Percentiles rank a stretch among this genome's conserved stretches.
Conservation (phyloP, 352 stramenopile species). For the Pythium apleroticum region DNA sequence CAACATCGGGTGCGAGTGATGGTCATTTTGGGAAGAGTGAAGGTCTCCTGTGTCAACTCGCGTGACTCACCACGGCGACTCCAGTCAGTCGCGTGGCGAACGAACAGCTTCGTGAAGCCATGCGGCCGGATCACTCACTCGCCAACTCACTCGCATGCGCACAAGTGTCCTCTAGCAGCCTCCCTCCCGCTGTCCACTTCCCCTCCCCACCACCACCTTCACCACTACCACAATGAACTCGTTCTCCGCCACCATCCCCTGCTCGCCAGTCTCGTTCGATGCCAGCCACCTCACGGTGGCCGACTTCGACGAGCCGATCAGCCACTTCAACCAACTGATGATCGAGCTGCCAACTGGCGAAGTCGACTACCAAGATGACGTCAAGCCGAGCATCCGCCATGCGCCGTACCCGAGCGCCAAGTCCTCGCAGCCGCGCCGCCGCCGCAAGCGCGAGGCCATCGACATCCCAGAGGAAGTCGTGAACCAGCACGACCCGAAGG, state of each 20-base stretch:
- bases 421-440: slow-evolving; percentile 23
- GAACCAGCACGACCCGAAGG: slow-evolving; percentile 33
- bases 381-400: slow-evolving; percentile 9
- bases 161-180: slow-evolving; percentile 22
- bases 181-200: background rate
- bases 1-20: slow-evolving; percentile 26
- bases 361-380: slow-evolving; percentile 20
- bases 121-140: slow-evolving; percentile 20
- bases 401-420: slow-evolving; percentile 24
- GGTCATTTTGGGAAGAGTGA: slow-evolving; percentile 25
- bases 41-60: slow-evolving; percentile 28
- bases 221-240: slow-evolving; percentile 22
- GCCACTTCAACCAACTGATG: slow-evolving; percentile 24
- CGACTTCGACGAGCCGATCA: slow-evolving; percentile 10
- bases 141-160: slow-evolving; percentile 27
- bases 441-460: slow-evolving; percentile 54
- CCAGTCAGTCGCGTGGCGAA: background rate
- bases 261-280: slow-evolving; percentile 25
- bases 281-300: slow-evolving; percentile 11
- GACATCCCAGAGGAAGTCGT: slow-evolving; percentile 38
- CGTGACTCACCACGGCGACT: background rate
- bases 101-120: background rate
- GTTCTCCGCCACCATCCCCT: background rate
- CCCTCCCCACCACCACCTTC: background rate
- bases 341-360: slow-evolving; percentile 20